Percentiles rank a stretch among this genome's conserved stretches.
phyloP scores from a whole-genome alignment of 768 basidiomycete species.

The Holtermannia corniformis region DNA sequence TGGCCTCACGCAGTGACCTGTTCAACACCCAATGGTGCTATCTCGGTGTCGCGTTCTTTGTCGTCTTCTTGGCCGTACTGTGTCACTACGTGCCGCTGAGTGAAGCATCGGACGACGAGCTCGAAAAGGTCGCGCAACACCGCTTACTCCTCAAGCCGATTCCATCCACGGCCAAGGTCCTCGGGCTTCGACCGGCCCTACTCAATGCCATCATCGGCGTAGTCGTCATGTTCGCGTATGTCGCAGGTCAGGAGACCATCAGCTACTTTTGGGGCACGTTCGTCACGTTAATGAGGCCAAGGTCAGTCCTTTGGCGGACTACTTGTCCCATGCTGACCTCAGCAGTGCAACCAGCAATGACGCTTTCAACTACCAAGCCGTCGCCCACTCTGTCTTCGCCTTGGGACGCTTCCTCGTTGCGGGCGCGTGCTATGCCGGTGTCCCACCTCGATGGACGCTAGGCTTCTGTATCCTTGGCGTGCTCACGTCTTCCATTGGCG shows the following conservation, averaged over 20 bases:
- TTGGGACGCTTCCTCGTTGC: constrained; percentile 29
- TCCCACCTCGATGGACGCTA: constrained; percentile 29
- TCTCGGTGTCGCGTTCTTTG: constrained; percentile 35
- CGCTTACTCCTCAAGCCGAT: constrained; percentile 15
- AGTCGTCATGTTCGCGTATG: constrained; percentile 24
- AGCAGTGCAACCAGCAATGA: background rate
- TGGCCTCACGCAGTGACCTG: constrained; percentile 12
- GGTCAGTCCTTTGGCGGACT: constrained; percentile 13
- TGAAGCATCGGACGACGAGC: constrained; percentile 31
- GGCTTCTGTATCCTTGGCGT: constrained; percentile 20
- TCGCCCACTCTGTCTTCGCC: constrained; percentile 26
- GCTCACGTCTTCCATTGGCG: constrained; percentile 19
- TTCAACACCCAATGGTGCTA: constrained; percentile 39
- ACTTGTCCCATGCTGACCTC: background rate
- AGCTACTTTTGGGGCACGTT: constrained; percentile 20
- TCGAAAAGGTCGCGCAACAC: constrained; percentile 19
- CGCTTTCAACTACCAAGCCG: constrained; percentile 3
- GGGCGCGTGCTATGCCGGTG: constrained; percentile 19
- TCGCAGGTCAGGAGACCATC: constrained; percentile 31
- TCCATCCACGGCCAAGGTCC: constrained; percentile 10
- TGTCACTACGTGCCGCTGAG: constrained; percentile 37
- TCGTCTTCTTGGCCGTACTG: constrained; percentile 29
- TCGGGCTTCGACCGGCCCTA: constrained; percentile 10
- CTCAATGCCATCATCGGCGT: constrained; percentile 16
- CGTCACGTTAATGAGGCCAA: constrained; percentile 9